These are phyloP conservation scores for Pelagophyceae sp. DNA, from an alignment of 352 stramenopile species.

Conservation along the genomic window DNA sequence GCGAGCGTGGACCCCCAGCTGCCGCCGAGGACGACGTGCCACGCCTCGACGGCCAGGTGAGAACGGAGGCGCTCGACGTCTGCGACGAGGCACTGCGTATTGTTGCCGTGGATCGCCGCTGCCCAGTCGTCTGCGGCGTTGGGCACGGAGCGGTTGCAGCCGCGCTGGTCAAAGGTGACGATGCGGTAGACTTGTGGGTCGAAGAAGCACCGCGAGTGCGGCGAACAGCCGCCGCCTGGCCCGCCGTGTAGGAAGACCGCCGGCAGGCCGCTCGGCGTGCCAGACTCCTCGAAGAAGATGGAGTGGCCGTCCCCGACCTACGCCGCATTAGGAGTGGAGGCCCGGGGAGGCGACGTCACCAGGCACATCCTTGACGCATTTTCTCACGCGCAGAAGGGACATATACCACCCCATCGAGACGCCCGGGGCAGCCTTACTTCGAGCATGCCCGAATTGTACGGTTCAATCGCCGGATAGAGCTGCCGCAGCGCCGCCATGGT, in stretches of 20 bases:
- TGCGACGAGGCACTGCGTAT: conserved; percentile 74
- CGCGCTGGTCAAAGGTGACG: conserved; percentile 82
- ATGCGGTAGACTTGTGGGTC: conserved; percentile 80
- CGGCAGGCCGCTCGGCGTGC: neutral
- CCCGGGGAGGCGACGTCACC: too few species aligned
- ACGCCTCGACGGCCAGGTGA: conserved; percentile 66
- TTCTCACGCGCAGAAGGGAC: too few species aligned
- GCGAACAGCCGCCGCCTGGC: conserved; percentile 71
- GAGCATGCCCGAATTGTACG: neutral
- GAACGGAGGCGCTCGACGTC: conserved; percentile 80
- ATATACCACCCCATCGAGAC: too few species aligned
- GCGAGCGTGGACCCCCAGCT: conserved; percentile 84
- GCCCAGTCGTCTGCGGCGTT: conserved; percentile 20
- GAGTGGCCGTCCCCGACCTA: conserved; percentile 14
- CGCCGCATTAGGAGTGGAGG: too few species aligned
- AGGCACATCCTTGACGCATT: too few species aligned
- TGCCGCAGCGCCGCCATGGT: too few species aligned
- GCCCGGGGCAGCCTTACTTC: too few species aligned
- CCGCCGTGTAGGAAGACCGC: conserved; percentile 68
- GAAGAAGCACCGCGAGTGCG: conserved; percentile 76
- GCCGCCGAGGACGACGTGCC: conserved; percentile 80
- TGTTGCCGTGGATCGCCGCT: conserved; percentile 54
- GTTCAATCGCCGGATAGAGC: conserved; percentile 5
- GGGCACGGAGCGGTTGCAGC: conserved; percentile 37
- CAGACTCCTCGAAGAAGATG: neutral